phyloP scores from a whole-genome alignment of 805 yeast genomes.

The Cyberlindnera galapagoensis region DNA sequence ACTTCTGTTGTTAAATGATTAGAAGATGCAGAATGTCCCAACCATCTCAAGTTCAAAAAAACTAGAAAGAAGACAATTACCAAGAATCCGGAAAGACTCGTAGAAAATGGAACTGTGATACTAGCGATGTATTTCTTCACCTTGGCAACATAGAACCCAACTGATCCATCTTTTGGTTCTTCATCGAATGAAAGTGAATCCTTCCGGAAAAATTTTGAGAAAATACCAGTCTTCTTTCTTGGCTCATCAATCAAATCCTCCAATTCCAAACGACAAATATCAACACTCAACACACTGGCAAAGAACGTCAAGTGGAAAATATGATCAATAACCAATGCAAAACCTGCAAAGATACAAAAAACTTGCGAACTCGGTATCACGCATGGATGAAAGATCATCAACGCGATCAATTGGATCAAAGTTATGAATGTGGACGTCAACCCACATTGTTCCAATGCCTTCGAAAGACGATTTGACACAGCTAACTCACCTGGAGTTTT shows the following conservation, averaged over 20 bases:
- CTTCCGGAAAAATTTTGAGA: constrained; percentile 1
- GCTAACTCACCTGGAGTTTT: constrained; percentile 37
- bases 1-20: constrained; percentile 2
- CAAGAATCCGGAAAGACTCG: constrained; percentile 26
- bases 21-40: constrained; percentile 10
- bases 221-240: constrained; percentile 3
- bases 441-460: constrained; percentile 31
- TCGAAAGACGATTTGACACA: constrained; percentile 30
- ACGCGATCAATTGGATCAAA: constrained; percentile 21
- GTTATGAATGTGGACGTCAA: constrained; percentile 33
- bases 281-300: constrained; percentile 60
- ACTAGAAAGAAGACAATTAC: constrained; percentile 23
- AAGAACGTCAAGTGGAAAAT: constrained; percentile 57
- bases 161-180: background rate
- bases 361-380: constrained; percentile 30
- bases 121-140: too few species aligned
- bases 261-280: constrained; percentile 55
- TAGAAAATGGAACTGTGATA: constrained; percentile 30
- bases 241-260: constrained; percentile 37
- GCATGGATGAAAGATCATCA: constrained; percentile 25
- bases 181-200: constrained; percentile 7
- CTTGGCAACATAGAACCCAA: background rate
- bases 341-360: constrained; percentile 38
- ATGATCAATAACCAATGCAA: constrained; percentile 53
- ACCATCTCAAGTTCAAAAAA: constrained; percentile 30